phyloP scores from a whole-genome alignment of 2,329 filamentous ascomycete species.

The Colletotrichum zoysiae region DNA sequence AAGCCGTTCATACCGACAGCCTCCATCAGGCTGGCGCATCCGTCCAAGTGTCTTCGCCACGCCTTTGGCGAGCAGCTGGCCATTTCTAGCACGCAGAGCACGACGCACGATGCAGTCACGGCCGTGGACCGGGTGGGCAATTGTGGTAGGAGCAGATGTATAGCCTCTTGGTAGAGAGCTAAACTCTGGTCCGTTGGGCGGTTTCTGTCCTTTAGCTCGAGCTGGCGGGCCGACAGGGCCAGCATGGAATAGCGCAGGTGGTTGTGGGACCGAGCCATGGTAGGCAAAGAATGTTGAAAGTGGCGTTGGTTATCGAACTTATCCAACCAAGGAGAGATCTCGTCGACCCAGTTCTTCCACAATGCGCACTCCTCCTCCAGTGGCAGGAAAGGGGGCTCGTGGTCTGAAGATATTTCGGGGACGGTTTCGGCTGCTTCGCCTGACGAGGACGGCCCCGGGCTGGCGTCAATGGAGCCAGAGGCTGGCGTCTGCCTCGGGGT shows the following conservation, averaged over 20 bases:
- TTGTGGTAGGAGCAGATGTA: conserved; percentile 55
- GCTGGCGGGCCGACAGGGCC: conserved; percentile 66
- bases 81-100: conserved; percentile 58
- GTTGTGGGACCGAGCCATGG: conserved; percentile 61
- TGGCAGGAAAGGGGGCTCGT: conserved; percentile 40
- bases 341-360: conserved; percentile 58
- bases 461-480: conserved; percentile 18
- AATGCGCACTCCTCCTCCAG: conserved; percentile 51
- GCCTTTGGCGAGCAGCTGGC: conserved; percentile 57
- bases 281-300: conserved; percentile 65
- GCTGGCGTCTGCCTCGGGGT: conserved; percentile 12
- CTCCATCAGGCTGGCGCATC: conserved; percentile 67
- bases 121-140: conserved; percentile 50
- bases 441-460: conserved; percentile 17
- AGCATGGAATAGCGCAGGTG: conserved; percentile 65
- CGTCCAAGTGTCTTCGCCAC: conserved; percentile 69
- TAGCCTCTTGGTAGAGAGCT: conserved; percentile 67
- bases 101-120: conserved; percentile 53
- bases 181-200: conserved; percentile 63
- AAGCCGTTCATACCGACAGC: conserved; percentile 66
- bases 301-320: conserved; percentile 67
- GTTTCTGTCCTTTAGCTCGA: conserved; percentile 60
- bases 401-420: conserved; percentile 34
- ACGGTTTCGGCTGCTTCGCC: conserved; percentile 11
- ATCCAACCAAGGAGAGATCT: conserved; percentile 63